Conservation (phyloP, 176 grass and related monocot genomes). For the Aegilops tauschii region DNA sequence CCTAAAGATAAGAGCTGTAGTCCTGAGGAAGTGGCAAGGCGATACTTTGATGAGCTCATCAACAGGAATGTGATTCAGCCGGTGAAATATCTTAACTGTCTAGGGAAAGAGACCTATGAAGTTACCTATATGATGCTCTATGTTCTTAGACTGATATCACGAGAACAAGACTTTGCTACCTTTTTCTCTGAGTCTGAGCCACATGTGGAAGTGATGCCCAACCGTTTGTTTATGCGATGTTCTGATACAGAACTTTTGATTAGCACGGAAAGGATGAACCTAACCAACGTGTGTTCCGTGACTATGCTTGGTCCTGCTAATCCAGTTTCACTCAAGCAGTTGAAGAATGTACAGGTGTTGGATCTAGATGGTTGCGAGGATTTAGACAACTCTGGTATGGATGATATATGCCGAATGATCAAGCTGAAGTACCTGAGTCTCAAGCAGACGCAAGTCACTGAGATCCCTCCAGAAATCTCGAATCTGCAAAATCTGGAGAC, state of each 20-base stretch:
- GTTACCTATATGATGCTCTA: neutral
- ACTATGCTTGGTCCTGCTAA: neutral
- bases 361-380: slow-evolving; percentile 1
- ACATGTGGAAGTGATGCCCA: neutral
- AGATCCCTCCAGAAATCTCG: too few species aligned
- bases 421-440: neutral
- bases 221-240: neutral
- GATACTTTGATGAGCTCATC: slow-evolving; percentile 3
- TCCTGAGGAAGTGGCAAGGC: neutral
- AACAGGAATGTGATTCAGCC: neutral
- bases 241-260: neutral
- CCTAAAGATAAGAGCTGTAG: neutral
- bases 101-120: neutral
- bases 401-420: neutral
- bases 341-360: neutral
- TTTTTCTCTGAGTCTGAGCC: neutral
- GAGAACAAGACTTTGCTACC: neutral
- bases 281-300: neutral
- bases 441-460: neutral
- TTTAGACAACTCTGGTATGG: neutral
- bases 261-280: neutral
- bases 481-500: too few species aligned
- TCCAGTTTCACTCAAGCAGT: neutral
- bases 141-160: neutral
- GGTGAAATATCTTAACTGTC: neutral